Base-by-base conservation (phyloP, 176 grass and related monocot species). In the Tuctoria greenei region DNA sequence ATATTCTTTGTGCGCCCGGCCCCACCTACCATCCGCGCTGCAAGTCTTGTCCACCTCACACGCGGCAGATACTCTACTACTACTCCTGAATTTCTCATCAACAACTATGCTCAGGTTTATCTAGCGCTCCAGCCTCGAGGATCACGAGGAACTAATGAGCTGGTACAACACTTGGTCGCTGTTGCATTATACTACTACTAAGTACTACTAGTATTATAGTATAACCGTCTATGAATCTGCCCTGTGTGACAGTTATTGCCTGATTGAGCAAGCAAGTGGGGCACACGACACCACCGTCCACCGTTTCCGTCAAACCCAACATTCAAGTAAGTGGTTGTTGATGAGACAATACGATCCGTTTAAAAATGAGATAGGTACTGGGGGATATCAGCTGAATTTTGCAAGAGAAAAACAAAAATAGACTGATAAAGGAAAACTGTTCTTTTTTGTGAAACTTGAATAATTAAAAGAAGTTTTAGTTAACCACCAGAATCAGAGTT, bases 41-140 rank as follows among this genome's bases (percentile, higher is more conserved):
- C 52, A n/a, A 74, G 78, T 75, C 44, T 58, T 43, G 51, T 41
- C 31, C n/a, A 73, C 73, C 76, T 74, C 83, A 80, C 83, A 74
- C 74, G 83, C n/a, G 50, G 24, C 64, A 28, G 68, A 60, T 85
- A 79, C 31, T 31, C 31, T 31, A 3, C 75, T 65, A 2, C 31
- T 31, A 3, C 75, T 65, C 63, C 64, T 45, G 6, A 41, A 31
- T 1, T 31, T 69, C 15, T 57, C 55, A n/a, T n/a, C n/a, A n/a
- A n/a, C n/a, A 50, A 28, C 63, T 8, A 38, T 14, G 24, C 57
- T 64, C 67, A 64, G 47, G 58, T 38, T 31, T 57, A 40, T 46
- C 66, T 31, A 31, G 31, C n/a, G n/a, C n/a, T n/a, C n/a, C n/a
- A n/a, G n/a, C n/a, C 31, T 52, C 7, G 27, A 23, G 27, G 34